A percentile compares a stretch with the other conserved stretches of the same genome.
phyloP scores from a whole-genome alignment of 306 rosid species.

The Cucurbita ficifolia region DNA sequence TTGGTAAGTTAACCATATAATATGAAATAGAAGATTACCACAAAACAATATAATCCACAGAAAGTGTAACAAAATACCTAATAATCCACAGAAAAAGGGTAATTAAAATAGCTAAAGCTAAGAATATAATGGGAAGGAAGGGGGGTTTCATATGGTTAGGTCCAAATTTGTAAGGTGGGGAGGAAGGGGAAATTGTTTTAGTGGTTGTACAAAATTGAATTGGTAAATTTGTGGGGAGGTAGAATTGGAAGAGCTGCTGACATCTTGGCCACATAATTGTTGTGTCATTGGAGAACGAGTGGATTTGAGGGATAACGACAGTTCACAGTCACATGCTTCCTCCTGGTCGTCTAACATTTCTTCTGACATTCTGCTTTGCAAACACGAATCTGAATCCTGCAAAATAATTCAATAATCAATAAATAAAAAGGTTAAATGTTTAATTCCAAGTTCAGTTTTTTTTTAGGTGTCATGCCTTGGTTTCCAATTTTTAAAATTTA shows the following conservation, averaged over 20 bases:
- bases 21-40: too few relatives aligned
- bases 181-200: not conserved
- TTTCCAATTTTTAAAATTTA: too few relatives aligned
- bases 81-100: not conserved
- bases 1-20: too few relatives aligned
- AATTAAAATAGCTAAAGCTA: not conserved
- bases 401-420: too few relatives aligned
- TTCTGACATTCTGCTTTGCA: too few relatives aligned
- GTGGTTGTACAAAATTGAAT: not conserved
- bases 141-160: constrained; percentile 23
- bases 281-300: not conserved
- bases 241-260: not conserved
- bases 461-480: too few relatives aligned
- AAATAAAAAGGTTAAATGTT: too few relatives aligned
- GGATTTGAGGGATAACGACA: constrained; percentile 17
- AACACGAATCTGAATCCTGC: too few relatives aligned
- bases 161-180: constrained; percentile 33
- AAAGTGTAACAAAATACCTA: not conserved
- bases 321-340: constrained; percentile 15
- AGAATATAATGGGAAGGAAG: not conserved
- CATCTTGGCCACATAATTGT: not conserved
- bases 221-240: not conserved
- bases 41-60: not conserved
- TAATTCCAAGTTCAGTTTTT: too few relatives aligned
- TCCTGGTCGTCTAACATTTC: not conserved